phyloP scores from a whole-genome alignment of 768 basidiomycete species.

The Rubroboletus satanas region DNA sequence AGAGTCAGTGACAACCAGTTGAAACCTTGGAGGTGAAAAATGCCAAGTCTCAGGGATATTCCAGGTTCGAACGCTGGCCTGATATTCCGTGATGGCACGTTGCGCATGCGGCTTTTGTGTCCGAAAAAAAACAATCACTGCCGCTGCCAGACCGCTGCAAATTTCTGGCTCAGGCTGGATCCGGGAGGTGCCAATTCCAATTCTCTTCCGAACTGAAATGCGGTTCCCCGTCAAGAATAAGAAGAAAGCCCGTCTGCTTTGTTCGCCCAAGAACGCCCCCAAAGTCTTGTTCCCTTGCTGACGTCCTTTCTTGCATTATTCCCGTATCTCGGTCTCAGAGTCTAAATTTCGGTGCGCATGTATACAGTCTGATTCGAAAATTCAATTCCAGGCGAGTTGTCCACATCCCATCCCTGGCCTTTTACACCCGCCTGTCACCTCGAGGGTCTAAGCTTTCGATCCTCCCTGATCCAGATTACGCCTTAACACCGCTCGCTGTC shows the following conservation, averaged over 20 bases:
- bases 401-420: neutral
- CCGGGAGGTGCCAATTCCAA: constrained; percentile 11
- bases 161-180: constrained; percentile 2
- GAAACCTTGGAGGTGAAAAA: neutral
- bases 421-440: constrained; percentile 2
- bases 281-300: neutral
- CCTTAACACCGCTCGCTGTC: constrained; percentile 8
- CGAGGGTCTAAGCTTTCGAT: neutral
- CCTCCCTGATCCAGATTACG: constrained; percentile 4
- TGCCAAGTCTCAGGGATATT: neutral
- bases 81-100: neutral
- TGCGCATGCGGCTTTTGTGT: neutral
- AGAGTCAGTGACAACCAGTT: neutral
- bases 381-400: neutral
- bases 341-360: neutral
- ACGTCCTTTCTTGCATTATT: neutral
- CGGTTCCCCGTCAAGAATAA: constrained; percentile 14
- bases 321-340: neutral
- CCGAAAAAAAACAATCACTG: neutral
- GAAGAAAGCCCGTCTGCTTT: neutral
- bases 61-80: neutral
- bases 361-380: constrained; percentile 9
- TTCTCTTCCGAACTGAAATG: constrained; percentile 10
- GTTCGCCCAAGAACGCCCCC: neutral
- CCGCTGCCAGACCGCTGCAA: neutral